phyloP scores from a whole-genome alignment of 1,284 basidiomycete genomes.

The Sanghuangporus sanghuang region DNA sequence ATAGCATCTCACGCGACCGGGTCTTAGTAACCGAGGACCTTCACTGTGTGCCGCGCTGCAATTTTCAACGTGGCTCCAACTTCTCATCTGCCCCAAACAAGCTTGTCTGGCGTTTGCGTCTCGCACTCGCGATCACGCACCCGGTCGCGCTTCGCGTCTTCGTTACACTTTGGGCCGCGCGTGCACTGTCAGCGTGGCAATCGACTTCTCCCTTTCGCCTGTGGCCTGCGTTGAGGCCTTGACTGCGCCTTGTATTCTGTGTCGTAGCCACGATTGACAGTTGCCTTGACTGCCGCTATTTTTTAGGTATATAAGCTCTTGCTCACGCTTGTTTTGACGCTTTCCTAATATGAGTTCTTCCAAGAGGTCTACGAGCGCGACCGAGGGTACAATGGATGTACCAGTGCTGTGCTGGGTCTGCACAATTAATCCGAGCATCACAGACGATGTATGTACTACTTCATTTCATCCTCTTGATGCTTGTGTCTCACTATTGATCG shows the following conservation, averaged over 20 bases:
- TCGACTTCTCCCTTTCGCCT: neutral
- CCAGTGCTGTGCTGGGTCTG: constrained; percentile 16
- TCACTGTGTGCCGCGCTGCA: neutral
- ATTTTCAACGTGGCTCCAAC: neutral
- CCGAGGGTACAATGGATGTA: neutral
- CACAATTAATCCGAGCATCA: constrained; percentile 14
- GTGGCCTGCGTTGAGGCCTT: neutral
- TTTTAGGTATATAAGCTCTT: neutral
- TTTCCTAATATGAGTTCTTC: neutral
- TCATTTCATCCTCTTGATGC: neutral
- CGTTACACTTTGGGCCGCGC: neutral
- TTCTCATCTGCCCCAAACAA: neutral
- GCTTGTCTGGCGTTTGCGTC: neutral
- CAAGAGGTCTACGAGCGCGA: neutral
- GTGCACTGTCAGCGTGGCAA: neutral
- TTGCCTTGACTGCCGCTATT: neutral
- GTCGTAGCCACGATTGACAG: neutral
- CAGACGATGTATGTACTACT: constrained; percentile 13
- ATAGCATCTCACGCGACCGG: neutral
- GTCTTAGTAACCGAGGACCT: neutral
- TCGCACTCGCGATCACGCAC: neutral
- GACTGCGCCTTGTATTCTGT: neutral
- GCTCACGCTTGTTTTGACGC: neutral
- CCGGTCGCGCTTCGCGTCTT: constrained; percentile 2
- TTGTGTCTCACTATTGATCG: neutral